These are phyloP conservation scores for Cornus controversa DNA, from an alignment of 148 eudicot genomes.

Conservation along the genomic window DNA sequence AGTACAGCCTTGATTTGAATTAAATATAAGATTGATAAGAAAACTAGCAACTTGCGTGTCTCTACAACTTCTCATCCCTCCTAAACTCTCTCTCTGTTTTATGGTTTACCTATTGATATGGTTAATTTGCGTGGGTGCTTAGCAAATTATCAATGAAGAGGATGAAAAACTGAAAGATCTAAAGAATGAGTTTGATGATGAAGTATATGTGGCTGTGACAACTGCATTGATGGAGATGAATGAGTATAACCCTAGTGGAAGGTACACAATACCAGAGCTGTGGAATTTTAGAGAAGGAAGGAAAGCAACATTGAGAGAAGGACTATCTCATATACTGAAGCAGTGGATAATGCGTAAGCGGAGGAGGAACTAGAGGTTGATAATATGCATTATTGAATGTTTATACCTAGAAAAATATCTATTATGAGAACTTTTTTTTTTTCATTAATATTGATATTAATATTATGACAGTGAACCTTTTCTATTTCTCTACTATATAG, in stretches of 20 bases:
- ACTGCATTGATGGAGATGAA: conserved; percentile 50
- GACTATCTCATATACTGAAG: conserved; percentile 28
- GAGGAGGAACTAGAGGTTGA: conserved; percentile 8
- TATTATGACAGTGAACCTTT: too few species aligned
- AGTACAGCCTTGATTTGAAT: too few species aligned
- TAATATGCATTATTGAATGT: neutral
- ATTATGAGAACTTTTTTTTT: too few species aligned
- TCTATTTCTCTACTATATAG: too few species aligned
- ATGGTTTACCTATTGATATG: too few species aligned
- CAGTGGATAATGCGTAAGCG: conserved; percentile 29
- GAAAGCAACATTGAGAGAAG: conserved; percentile 50
- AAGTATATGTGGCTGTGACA: conserved; percentile 36
- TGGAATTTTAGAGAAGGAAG: conserved; percentile 55
- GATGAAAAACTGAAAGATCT: conserved; percentile 48
- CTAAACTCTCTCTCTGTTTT: too few species aligned
- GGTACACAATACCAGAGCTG: conserved; percentile 44
- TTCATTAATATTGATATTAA: too few species aligned
- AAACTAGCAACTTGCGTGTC: too few species aligned
- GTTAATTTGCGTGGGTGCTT: conserved; percentile 2
- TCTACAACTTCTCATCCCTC: too few species aligned
- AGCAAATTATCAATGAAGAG: conserved; percentile 57
- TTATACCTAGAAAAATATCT: neutral
- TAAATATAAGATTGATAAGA: too few species aligned
- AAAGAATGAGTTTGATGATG: conserved; percentile 48
- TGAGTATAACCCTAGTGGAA: conserved; percentile 57